phyloP scores from a whole-genome alignment of 306 rosid genomes.

The Dalbergia oliveri region DNA sequence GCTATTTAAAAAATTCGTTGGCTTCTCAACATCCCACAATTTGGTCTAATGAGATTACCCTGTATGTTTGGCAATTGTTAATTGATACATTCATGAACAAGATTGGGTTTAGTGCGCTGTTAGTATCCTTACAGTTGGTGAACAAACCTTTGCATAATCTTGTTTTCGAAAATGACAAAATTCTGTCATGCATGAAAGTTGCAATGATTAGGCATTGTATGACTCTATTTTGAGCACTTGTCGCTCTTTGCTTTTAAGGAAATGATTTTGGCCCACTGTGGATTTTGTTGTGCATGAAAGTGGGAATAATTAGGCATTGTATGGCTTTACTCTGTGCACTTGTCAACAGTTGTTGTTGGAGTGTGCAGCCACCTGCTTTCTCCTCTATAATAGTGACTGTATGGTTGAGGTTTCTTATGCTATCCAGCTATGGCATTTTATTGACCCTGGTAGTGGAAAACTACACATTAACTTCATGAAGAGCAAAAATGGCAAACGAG shows the following conservation, averaged over 20 bases:
- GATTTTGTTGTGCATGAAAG: no score
- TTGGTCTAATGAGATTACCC: not conserved
- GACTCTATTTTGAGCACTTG: no score
- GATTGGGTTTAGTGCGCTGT: not conserved
- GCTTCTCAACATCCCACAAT: no score
- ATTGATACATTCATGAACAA: not conserved
- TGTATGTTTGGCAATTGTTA: not conserved
- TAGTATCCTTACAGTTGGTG: not conserved
- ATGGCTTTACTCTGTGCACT: no score
- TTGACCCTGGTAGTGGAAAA: slow-evolving; percentile 4
- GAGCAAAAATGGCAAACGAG: not conserved
- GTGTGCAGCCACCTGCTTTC: not conserved
- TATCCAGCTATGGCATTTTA: not conserved
- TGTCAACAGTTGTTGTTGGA: no score
- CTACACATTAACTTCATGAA: not conserved
- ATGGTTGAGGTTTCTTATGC: slow-evolving; percentile 22
- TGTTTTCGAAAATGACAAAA: not conserved
- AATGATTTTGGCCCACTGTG: no score
- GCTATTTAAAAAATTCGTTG: no score
- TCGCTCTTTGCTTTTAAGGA: no score
- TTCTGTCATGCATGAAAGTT: no score
- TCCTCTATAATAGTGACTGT: no score
- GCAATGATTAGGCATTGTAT: no score
- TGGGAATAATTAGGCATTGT: no score
- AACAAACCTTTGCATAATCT: not conserved